Evolutionary conservation across 305 asterid genomes (phyloP).

Genomic region (Fraxinus latifolia): DNA sequence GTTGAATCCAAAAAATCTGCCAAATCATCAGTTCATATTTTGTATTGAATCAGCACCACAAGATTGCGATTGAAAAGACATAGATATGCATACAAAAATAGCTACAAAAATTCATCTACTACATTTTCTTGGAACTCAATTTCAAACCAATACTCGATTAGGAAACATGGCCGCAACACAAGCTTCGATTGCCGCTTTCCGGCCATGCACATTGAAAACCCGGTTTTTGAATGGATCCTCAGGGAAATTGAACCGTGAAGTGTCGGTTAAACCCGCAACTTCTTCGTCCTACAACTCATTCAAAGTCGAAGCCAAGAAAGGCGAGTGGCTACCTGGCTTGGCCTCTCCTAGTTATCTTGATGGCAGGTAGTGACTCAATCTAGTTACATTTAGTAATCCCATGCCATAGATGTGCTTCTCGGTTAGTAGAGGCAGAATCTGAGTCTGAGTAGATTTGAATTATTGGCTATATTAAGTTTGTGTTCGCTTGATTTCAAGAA

Average conservation of each 20-base stretch:
- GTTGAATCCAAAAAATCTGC: conserved; percentile 33
- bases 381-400: not conserved
- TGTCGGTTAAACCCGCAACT: conserved; percentile 41
- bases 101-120: conserved; percentile 17
- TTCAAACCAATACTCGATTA: conserved; percentile 11
- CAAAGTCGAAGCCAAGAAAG: conserved; percentile 89
- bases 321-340: conserved; percentile 95
- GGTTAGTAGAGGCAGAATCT: not conserved
- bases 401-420: not conserved
- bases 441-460: not conserved
- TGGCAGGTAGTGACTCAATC: conserved; percentile 56
- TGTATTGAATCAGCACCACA: conserved; percentile 44
- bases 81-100: conserved; percentile 37
- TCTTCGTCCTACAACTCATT: conserved; percentile 36
- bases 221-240: conserved; percentile 59
- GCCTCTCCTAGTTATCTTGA: conserved; percentile 73
- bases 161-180: conserved; percentile 61
- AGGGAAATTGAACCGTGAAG: conserved; percentile 54
- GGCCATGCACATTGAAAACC: conserved; percentile 51
- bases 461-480: not conserved
- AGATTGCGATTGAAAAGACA: conserved; percentile 21
- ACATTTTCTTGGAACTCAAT: conserved; percentile 2
- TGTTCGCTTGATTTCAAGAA: not conserved
- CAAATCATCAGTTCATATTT: conserved; percentile 26
- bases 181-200: conserved; percentile 58